These are phyloP conservation scores for Agrocybe pediades DNA, from an alignment of 768 basidiomycete species.

Conservation along the genomic window DNA sequence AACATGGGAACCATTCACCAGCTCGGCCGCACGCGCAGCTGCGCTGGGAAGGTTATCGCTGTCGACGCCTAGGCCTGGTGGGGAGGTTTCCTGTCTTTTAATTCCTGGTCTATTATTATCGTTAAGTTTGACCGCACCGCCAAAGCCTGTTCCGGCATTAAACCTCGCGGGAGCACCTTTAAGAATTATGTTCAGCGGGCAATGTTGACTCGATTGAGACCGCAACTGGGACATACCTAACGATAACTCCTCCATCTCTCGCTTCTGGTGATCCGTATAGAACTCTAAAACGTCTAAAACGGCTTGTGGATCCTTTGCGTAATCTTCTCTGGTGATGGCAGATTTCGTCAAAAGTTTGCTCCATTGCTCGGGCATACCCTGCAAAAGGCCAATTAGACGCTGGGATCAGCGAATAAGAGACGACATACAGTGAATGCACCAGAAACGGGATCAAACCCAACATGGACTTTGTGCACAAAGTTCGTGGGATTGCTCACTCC, in stretches of 20 bases:
- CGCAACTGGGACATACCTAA: conserved; percentile 29
- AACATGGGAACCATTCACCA: conserved; percentile 55
- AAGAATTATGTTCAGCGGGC: conserved; percentile 10
- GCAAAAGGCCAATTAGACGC: conserved; percentile 5
- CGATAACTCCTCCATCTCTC: conserved; percentile 71
- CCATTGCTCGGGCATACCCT: conserved; percentile 99
- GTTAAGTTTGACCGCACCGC: conserved; percentile 55
- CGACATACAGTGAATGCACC: conserved; percentile 91
- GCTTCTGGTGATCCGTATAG: conserved; percentile 96
- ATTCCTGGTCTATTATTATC: conserved; percentile 27
- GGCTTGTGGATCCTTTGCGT: conserved; percentile 94
- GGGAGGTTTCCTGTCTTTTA: conserved; percentile 44
- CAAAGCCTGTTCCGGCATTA: conserved; percentile 90
- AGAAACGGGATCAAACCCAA: conserved; percentile 92
- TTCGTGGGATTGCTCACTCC: conserved; percentile 95
- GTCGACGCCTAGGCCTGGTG: conserved; percentile 41
- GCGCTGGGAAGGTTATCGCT: conserved; percentile 44
- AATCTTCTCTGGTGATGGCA: conserved; percentile 97
- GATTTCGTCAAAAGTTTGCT: conserved; percentile 95
- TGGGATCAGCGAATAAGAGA: neutral
- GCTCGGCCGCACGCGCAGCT: conserved; percentile 62
- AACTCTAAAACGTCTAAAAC: conserved; percentile 98
- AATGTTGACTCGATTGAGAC: conserved; percentile 7
- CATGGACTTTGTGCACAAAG: conserved; percentile 98
- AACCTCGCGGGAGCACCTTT: conserved; percentile 74